phyloP scores from a whole-genome alignment of 805 yeast genomes.

The Saccharomycopsis guyanensis region DNA sequence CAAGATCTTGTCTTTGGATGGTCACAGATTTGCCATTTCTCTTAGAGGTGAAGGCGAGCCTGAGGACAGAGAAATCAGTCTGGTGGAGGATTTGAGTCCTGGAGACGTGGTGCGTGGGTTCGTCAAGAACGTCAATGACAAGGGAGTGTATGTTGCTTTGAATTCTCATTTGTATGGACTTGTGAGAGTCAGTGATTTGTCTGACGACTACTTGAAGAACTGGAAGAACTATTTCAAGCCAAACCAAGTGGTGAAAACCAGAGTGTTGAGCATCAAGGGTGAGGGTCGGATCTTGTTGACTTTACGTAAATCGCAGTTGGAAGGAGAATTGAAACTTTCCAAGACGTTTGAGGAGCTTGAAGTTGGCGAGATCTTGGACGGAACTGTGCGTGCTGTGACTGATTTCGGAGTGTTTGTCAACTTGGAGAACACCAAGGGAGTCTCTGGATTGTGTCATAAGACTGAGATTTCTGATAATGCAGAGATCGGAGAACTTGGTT shows the following conservation, averaged over 20 bases:
- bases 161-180: slow-evolving; percentile 69
- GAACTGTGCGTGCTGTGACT: slow-evolving; percentile 66
- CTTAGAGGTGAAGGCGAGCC: slow-evolving; percentile 38
- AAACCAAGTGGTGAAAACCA: slow-evolving; percentile 70
- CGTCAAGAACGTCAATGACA: slow-evolving; percentile 62
- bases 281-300: slow-evolving; percentile 68
- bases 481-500: slow-evolving; percentile 45
- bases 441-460: slow-evolving; percentile 83
- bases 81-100: slow-evolving; percentile 46
- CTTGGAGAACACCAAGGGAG: slow-evolving; percentile 62
- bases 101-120: slow-evolving; percentile 81
- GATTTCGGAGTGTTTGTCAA: slow-evolving; percentile 90
- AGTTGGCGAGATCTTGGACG: slow-evolving; percentile 68
- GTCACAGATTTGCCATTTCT: slow-evolving; percentile 49
- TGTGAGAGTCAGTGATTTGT: slow-evolving; percentile 71
- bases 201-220: slow-evolving; percentile 74
- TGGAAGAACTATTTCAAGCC: slow-evolving; percentile 76
- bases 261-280: slow-evolving; percentile 53
- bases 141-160: slow-evolving; percentile 71
- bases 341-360: slow-evolving; percentile 61
- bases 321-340: slow-evolving; percentile 53
- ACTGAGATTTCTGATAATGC: slow-evolving; percentile 72
- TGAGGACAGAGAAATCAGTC: slow-evolving; percentile 41
- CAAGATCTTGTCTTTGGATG: slow-evolving; percentile 34
- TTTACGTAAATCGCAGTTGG: slow-evolving; percentile 70